phyloP scores from a whole-genome alignment of 2,329 filamentous ascomycete genomes.

The Epichloe festucae region DNA sequence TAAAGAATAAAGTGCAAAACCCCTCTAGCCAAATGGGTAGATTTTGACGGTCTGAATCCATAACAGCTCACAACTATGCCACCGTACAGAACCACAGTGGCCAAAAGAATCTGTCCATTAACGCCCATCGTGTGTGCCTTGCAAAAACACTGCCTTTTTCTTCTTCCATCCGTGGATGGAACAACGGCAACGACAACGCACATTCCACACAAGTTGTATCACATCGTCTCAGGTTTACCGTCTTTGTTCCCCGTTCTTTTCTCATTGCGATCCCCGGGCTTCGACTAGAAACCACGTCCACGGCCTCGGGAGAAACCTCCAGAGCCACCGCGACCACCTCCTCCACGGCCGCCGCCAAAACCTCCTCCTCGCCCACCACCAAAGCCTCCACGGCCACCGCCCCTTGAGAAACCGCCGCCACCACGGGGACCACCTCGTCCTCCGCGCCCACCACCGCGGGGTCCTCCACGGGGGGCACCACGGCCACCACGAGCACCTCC shows the following conservation, averaged over 20 bases:
- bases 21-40: slow-evolving; percentile 3
- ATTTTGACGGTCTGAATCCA: background rate
- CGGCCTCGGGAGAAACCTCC: slow-evolving; percentile 30
- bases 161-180: background rate
- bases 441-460: slow-evolving; percentile 8
- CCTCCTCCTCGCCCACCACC: slow-evolving; percentile 8
- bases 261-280: slow-evolving; percentile 12
- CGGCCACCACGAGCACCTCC: slow-evolving; percentile 27
- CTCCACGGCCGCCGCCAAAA: slow-evolving; percentile 11
- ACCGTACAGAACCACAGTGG: background rate
- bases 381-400: slow-evolving; percentile 19
- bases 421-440: slow-evolving; percentile 10
- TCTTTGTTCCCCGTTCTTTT: background rate
- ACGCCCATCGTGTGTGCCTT: slow-evolving; percentile 6
- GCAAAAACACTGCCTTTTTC: background rate
- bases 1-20: background rate
- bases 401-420: slow-evolving; percentile 20
- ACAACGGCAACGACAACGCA: background rate
- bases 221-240: background rate
- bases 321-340: slow-evolving; percentile 10
- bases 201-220: background rate
- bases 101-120: slow-evolving; percentile 5
- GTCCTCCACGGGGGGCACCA: slow-evolving; percentile 12
- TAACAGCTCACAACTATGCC: slow-evolving; percentile 1
- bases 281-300: slow-evolving; percentile 19